Evolutionary conservation across 202 grass and related monocot genomes (phyloP).

Genomic region (Elaeis oleifera): DNA sequence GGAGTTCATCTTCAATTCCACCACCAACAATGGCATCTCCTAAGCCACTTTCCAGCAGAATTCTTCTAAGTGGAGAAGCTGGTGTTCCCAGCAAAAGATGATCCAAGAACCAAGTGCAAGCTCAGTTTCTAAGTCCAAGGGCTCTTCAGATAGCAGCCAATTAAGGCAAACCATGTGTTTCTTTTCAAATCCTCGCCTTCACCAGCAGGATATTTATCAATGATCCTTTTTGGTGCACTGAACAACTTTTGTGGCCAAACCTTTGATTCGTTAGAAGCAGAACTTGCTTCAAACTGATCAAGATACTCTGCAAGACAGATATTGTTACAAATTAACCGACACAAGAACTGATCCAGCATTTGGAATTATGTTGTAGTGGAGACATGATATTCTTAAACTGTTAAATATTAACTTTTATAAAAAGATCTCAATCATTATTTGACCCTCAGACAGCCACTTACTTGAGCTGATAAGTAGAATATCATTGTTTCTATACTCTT

Average conservation of each 20-base stretch:
- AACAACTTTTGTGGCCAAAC: slow-evolving; percentile 77
- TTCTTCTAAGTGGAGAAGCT: slow-evolving; percentile 84
- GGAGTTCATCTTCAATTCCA: slow-evolving; percentile 96
- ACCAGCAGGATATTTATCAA: slow-evolving; percentile 89
- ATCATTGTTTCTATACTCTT: too few relatives aligned
- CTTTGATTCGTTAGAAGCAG: slow-evolving; percentile 72
- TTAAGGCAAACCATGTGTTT: slow-evolving; percentile 96
- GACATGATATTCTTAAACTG: too few relatives aligned
- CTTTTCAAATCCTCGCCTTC: slow-evolving; percentile 90
- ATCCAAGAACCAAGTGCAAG: slow-evolving; percentile 81
- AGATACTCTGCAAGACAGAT: slow-evolving; percentile 64
- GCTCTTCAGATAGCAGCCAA: slow-evolving; percentile 82
- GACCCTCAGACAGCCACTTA: too few relatives aligned
- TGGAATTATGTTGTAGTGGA: too few relatives aligned
- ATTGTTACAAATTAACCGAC: background rate
- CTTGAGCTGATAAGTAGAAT: too few relatives aligned
- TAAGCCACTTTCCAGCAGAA: slow-evolving; percentile 83
- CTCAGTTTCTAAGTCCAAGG: slow-evolving; percentile 76
- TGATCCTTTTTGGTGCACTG: slow-evolving; percentile 59
- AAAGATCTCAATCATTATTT: too few relatives aligned
- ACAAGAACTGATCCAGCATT: too few relatives aligned
- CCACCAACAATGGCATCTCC: slow-evolving; percentile 92
- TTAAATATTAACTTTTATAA: too few relatives aligned
- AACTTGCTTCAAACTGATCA: slow-evolving; percentile 75
- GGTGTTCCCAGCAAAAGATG: slow-evolving; percentile 90